These are phyloP conservation scores for Exidia glandulosa DNA, from an alignment of 768 basidiomycete species.

Conservation along the genomic window DNA sequence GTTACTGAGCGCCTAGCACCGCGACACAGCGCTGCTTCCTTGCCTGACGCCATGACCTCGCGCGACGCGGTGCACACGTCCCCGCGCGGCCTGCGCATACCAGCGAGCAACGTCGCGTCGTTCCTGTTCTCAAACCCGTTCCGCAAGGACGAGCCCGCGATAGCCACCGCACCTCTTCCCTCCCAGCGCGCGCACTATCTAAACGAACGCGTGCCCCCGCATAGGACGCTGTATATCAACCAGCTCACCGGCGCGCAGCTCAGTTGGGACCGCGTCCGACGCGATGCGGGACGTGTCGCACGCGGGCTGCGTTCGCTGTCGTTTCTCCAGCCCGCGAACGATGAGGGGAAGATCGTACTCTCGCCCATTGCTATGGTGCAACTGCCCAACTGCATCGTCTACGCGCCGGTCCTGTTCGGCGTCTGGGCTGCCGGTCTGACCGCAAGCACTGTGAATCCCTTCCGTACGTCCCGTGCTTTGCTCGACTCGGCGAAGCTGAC, in stretches of 20 bases:
- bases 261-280: not conserved
- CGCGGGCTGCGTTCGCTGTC: slow-evolving; percentile 1
- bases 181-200: not conserved
- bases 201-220: not conserved
- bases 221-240: not conserved
- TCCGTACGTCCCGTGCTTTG: slow-evolving; percentile 9
- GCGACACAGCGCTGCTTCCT: too few relatives aligned
- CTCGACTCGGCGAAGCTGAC: slow-evolving; percentile 5
- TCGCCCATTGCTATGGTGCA: slow-evolving; percentile 1
- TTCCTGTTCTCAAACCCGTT: not conserved
- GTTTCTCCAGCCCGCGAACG: not conserved
- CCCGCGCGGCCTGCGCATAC: not conserved
- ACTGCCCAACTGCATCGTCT: slow-evolving; percentile 9
- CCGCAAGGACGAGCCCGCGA: not conserved
- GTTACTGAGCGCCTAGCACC: too few relatives aligned
- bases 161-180: not conserved
- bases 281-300: not conserved
- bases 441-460: slow-evolving; percentile 16
- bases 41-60: not conserved
- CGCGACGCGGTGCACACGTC: not conserved
- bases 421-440: slow-evolving; percentile 2
- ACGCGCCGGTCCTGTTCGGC: slow-evolving; percentile 6
- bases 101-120: not conserved
- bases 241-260: not conserved
- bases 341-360: not conserved